A percentile compares a stretch with the other conserved stretches of the same genome.
phyloP scores from a whole-genome alignment of 768 basidiomycete species.

The Collybiopsis confluens region DNA sequence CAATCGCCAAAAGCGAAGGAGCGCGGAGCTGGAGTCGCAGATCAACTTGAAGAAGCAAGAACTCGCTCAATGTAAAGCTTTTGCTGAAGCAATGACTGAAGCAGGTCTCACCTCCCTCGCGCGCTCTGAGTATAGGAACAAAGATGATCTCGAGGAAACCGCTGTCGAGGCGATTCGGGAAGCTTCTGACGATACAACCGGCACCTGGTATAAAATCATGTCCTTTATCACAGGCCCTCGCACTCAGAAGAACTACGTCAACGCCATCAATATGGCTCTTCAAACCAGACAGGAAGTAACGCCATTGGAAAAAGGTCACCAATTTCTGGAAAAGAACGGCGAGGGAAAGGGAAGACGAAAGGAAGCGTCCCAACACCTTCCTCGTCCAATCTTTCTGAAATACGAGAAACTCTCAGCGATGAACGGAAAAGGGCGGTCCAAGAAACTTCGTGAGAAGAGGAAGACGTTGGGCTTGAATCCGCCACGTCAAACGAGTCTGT shows the following conservation, averaged over 20 bases:
- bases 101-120: not conserved
- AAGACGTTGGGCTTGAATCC: slow-evolving; percentile 7
- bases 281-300: slow-evolving; percentile 40
- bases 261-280: slow-evolving; percentile 41
- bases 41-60: slow-evolving; percentile 1
- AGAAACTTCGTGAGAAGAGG: slow-evolving; percentile 25
- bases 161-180: slow-evolving; percentile 39
- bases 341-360: slow-evolving; percentile 22
- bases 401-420: slow-evolving; percentile 26
- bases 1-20: not conserved
- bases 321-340: slow-evolving; percentile 46
- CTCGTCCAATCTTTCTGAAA: slow-evolving; percentile 33
- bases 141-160: slow-evolving; percentile 31
- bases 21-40: not conserved
- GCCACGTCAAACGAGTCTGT: not conserved
- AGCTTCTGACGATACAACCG: slow-evolving; percentile 32
- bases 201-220: slow-evolving; percentile 40
- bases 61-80: not conserved
- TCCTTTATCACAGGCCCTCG: slow-evolving; percentile 29
- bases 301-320: slow-evolving; percentile 35
- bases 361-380: slow-evolving; percentile 32
- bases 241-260: slow-evolving; percentile 38
- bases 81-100: not conserved
- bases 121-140: not conserved
- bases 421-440: slow-evolving; percentile 38